Base-by-base conservation (phyloP, 2,329 filamentous ascomycete species). In the Paraconiothyrium brasiliense region DNA sequence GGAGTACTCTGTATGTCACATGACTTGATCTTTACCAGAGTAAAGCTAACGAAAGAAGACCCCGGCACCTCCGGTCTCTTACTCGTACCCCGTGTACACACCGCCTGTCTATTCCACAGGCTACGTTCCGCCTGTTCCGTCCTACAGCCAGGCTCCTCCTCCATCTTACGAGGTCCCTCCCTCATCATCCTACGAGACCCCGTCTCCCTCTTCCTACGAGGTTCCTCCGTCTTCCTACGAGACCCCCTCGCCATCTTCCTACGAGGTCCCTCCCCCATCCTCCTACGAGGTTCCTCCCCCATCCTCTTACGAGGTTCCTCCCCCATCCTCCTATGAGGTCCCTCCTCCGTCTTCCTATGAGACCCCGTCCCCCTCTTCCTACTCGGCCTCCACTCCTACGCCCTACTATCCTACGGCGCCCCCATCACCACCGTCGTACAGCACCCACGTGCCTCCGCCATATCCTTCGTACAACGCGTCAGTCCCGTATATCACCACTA, bases 401-500 rank as follows among this genome's bases (percentile, higher is more conserved):
- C 58, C 52, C 20, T 52, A 30, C 32, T 59, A 59, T 35, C 35
- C 58, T 24, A 50, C 41, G 27, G 32, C 56, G 34, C 49, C 60
- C 35, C 54, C 59, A 41, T 41, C 55, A n/a, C 47, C 61, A 10
- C 50, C 55, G 3, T 34, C 50, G 39, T 54, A 52, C 59, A 60
- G 46, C 58, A 44, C 52, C 13, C 24, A 9, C 20, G 32, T 43
- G 41, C 49, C 57, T 14, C 56, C 56, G 14, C 47, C 48, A 1
- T 52, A 48, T 27, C 44, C 34, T 46, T 54, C 50, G 35, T 43
- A 54, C 50, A 57, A 48, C 35, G 51, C 58, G 22, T 35, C 58
- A 14, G 20, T 32, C 58, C 57, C 66, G 24, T 61, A 63, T 50
- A 65, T 60, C 39, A 34, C 56, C 34, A 60, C 59, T 50, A 49